Evolutionary conservation across 2,329 filamentous ascomycete genomes (phyloP).

Genomic region (Rhynchosporium graminicola): DNA sequence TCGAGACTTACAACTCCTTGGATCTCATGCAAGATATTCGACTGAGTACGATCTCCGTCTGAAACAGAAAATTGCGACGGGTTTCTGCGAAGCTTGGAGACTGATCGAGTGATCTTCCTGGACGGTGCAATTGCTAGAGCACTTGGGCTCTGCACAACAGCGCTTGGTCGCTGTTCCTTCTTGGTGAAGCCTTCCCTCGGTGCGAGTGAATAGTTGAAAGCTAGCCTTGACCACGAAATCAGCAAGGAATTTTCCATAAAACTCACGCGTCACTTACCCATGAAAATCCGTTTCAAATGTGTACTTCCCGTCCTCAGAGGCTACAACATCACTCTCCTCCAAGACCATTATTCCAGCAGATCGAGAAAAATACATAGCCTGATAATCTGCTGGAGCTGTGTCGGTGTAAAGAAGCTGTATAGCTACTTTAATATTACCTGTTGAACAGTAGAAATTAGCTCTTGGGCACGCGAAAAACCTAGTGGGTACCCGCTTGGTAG

Average conservation of each 20-base stretch:
- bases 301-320: background rate
- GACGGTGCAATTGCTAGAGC: background rate
- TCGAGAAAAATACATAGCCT: conserved; percentile 5
- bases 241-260: background rate
- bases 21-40: background rate
- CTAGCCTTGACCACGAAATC: background rate
- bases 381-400: conserved; percentile 5
- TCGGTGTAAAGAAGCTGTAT: conserved; percentile 8
- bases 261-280: background rate
- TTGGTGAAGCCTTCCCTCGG: too few relatives aligned
- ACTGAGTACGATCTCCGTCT: conserved; percentile 12
- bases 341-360: background rate
- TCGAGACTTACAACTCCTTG: background rate
- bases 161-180: background rate
- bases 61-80: conserved; percentile 4
- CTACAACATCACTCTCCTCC: background rate
- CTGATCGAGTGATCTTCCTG: background rate
- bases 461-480: background rate
- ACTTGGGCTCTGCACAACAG: background rate
- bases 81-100: background rate
- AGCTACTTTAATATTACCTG: background rate
- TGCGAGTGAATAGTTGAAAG: conserved; percentile 1
- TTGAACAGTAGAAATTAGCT: background rate
- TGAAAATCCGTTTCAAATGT: conserved; percentile 10
- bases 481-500: background rate